A percentile compares a stretch with the other conserved stretches of the same genome.
Conservation (phyloP, 371 early-diverging fungal genomes). For the Hamiltosporidium tvaerminnensis region DNA sequence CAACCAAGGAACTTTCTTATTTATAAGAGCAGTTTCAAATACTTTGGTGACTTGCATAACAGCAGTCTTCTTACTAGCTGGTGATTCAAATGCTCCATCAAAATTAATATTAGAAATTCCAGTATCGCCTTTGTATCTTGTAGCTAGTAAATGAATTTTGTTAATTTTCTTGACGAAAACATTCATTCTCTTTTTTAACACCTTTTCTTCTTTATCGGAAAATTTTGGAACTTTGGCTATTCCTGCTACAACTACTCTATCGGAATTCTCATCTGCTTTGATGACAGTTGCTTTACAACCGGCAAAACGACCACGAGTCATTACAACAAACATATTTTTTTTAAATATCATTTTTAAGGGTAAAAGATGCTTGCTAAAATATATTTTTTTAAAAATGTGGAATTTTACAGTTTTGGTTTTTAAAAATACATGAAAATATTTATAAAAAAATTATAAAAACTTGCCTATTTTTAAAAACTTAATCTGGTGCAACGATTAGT, state of each 20-base stretch:
- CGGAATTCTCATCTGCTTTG: conserved; percentile 23
- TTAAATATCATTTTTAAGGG: neutral
- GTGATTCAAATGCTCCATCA: conserved; percentile 14
- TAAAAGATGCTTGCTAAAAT: too few relatives aligned
- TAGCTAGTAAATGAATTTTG: conserved; percentile 44
- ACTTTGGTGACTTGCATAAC: conserved; percentile 30
- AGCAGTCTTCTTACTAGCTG: conserved; percentile 17
- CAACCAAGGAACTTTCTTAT: conserved; percentile 31
- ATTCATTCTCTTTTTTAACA: conserved; percentile 25
- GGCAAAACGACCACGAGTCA: conserved; percentile 39
- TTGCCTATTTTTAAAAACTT: too few relatives aligned
- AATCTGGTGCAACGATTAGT: too few relatives aligned
- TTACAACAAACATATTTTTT: neutral
- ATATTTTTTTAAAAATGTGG: too few relatives aligned
- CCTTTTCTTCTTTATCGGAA: conserved; percentile 3
- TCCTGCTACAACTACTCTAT: conserved; percentile 35
- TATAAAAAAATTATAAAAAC: too few relatives aligned
- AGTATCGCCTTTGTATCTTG: conserved; percentile 46
- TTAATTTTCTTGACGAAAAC: conserved; percentile 47
- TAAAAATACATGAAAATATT: too few relatives aligned
- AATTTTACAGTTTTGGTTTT: too few relatives aligned
- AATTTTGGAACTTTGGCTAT: conserved; percentile 38
- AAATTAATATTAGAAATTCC: conserved; percentile 21
- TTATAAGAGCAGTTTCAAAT: conserved; percentile 26
- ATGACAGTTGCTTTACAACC: conserved; percentile 46